Evolutionary conservation across 2,329 filamentous ascomycete genomes (phyloP).

Genomic region (Ceratocystis cubensis): DNA sequence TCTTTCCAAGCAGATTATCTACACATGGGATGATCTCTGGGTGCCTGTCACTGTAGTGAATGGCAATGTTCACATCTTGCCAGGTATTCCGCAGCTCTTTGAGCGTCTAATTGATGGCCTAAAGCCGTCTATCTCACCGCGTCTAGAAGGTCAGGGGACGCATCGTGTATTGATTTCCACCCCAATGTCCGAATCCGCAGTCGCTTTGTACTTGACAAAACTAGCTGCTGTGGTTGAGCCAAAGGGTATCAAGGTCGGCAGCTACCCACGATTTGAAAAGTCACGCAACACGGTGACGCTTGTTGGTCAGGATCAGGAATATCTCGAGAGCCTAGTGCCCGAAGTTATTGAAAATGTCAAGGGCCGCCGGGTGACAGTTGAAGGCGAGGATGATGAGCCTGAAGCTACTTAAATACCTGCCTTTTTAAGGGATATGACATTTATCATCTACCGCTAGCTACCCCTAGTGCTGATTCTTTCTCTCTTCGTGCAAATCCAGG

Average conservation of each 20-base stretch:
- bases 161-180: slow-evolving; percentile 73
- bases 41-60: slow-evolving; percentile 83
- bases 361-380: slow-evolving; percentile 54
- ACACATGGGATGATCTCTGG: slow-evolving; percentile 72
- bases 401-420: background rate
- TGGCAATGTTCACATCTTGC: slow-evolving; percentile 84
- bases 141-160: slow-evolving; percentile 62
- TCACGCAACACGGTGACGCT: slow-evolving; percentile 80
- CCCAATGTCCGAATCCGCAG: slow-evolving; percentile 70
- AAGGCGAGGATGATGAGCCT: slow-evolving; percentile 55
- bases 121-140: slow-evolving; percentile 56
- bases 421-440: no score
- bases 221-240: slow-evolving; percentile 60
- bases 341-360: slow-evolving; percentile 59
- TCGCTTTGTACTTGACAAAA: slow-evolving; percentile 71
- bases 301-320: slow-evolving; percentile 62
- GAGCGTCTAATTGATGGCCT: slow-evolving; percentile 65
- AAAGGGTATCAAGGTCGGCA: slow-evolving; percentile 81
- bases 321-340: slow-evolving; percentile 60
- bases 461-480: no score
- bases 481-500: no score
- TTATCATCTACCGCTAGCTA: no score
- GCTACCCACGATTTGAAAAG: slow-evolving; percentile 87
- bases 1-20: slow-evolving; percentile 60
- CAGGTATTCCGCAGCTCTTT: slow-evolving; percentile 76